phyloP scores from a whole-genome alignment of 257 asterid genomes.

The Handroanthus guayacan region DNA sequence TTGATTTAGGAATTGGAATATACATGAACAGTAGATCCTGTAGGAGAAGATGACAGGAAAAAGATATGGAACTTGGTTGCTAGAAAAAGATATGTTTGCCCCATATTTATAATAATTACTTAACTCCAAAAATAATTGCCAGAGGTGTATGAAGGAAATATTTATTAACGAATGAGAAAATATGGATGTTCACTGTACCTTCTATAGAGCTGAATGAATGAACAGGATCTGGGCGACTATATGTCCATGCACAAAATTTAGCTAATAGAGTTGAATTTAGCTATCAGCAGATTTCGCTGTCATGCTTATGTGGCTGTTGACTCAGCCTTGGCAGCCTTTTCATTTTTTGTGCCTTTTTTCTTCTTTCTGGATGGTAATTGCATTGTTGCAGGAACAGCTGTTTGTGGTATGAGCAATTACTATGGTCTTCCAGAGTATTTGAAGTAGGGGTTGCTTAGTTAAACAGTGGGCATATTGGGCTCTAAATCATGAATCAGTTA shows the following conservation, averaged over 20 bases:
- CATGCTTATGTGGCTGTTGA: conserved; percentile 8
- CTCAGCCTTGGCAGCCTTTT: not conserved
- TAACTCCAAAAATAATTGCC: not conserved
- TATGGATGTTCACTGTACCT: not conserved
- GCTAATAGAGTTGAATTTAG: not conserved
- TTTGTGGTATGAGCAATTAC: conserved; percentile 10
- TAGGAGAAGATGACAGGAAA: not conserved
- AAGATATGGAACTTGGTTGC: not conserved
- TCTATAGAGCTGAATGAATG: conserved; percentile 1
- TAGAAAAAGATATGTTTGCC: not conserved
- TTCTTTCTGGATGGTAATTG: not conserved
- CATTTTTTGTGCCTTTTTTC: conserved; percentile 12
- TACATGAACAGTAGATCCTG: not conserved
- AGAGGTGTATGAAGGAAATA: too few relatives aligned
- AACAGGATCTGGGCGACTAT: not conserved
- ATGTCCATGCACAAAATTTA: not conserved
- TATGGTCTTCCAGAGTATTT: not conserved
- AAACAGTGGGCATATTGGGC: conserved; percentile 9
- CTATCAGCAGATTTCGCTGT: not conserved
- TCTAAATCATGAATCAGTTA: conserved; percentile 7
- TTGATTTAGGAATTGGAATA: conserved; percentile 16
- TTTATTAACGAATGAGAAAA: not conserved
- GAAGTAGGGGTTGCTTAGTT: conserved; percentile 16
- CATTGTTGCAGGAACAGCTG: conserved; percentile 19
- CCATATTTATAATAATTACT: not conserved